Evolutionary conservation across 352 stramenopile genomes (phyloP).

Genomic region (Globisporangium paroecandrum): DNA sequence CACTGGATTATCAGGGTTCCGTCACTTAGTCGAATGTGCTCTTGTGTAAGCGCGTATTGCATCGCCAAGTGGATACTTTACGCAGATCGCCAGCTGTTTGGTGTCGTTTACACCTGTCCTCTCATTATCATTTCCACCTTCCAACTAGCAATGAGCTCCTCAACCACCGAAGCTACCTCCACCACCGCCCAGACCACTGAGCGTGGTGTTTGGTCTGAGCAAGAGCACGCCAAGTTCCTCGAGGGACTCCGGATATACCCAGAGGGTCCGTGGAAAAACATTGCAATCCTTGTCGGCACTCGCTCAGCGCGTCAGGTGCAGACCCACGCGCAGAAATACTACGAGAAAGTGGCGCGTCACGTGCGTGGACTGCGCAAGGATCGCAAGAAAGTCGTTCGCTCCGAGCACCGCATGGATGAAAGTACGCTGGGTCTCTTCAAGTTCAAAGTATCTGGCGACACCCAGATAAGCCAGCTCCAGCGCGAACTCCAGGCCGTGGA

Average conservation of each 20-base stretch:
- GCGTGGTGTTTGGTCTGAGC: slow-evolving; percentile 28
- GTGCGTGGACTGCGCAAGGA: slow-evolving; percentile 19
- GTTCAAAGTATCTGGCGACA: not conserved
- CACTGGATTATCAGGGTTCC: not conserved
- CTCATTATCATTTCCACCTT: not conserved
- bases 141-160: not conserved
- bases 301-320: slow-evolving; percentile 18
- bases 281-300: slow-evolving; percentile 11
- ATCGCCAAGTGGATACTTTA: not conserved
- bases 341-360: slow-evolving; percentile 16
- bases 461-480: not conserved
- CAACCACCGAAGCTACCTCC: not conserved
- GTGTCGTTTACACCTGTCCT: not conserved
- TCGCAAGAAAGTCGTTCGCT: slow-evolving; percentile 19
- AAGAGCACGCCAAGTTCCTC: slow-evolving; percentile 39
- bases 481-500: not conserved
- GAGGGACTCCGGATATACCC: slow-evolving; percentile 25
- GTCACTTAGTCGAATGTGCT: not conserved
- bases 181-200: not conserved
- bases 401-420: slow-evolving; percentile 20
- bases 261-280: slow-evolving; percentile 19
- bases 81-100: not conserved
- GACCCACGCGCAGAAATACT: slow-evolving; percentile 23
- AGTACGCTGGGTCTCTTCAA: slow-evolving; percentile 17
- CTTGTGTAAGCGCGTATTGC: not conserved